Evolutionary conservation across 768 basidiomycete species (phyloP), one percentile per base, ranked within the genome.

Genomic region (Arthromyces matolae): DNA sequence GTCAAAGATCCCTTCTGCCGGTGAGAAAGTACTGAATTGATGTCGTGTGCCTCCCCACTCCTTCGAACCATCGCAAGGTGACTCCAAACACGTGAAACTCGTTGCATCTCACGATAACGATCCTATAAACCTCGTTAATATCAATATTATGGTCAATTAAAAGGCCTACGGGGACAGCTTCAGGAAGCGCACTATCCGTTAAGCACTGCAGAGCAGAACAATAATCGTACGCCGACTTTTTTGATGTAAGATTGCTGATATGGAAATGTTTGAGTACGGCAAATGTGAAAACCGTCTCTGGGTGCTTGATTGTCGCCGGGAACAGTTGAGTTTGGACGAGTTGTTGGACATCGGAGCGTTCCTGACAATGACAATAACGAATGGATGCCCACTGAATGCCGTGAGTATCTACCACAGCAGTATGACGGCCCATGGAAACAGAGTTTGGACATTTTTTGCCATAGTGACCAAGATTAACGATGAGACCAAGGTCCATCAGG

Each of bases 21-120:
- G 13, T 46, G 23, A 4, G 34, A 10, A 18, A 46, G 20, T 9
- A 37, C n/a, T 4, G 14, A 14, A 18, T 36, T 24, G n/a, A 45
- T 45, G 5, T 20, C 29, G 23, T 36, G 44, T 8, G 44, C 44
- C 12, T 45, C 23, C 8, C 44, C 44, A 25, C 22, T 37, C 14
- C 34, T 29, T 5, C 35, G 20, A 36, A 45, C 34, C 24, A 28
- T 36, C 8, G 43, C 33, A 8, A 45, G 18, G 20, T 45, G 33
- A 24, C 43, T 23, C 43, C 43, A 45, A 8, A 45, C 24, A 23
- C 43, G 43, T 34, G 33, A 5, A 14, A 45, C 43, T 18, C 31
- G 31, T 9, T 12, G 18, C 18, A 45, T 34, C 32, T 45, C 43
- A 13, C 33, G 43, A 22, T 45, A 45, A 19, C 43, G 33, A 24